Conservation (phyloP, 371 early-diverging fungal genomes). For the Coemansia sp. region DNA sequence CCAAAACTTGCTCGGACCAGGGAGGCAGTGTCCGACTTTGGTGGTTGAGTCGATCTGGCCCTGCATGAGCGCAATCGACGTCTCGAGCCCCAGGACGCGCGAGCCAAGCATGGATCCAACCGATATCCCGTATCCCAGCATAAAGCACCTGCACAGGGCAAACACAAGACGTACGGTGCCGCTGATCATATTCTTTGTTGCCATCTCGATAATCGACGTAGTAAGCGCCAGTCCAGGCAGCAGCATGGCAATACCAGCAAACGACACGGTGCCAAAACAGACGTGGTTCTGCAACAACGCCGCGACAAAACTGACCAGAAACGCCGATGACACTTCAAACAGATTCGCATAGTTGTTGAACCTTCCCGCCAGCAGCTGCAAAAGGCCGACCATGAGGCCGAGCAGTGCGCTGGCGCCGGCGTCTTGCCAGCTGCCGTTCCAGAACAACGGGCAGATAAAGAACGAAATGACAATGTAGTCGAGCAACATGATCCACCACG, state of each 20-base stretch:
- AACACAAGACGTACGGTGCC: slow-evolving; percentile 81
- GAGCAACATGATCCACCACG: slow-evolving; percentile 48
- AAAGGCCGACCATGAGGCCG: slow-evolving; percentile 59
- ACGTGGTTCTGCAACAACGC: slow-evolving; percentile 55
- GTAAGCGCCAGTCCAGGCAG: slow-evolving; percentile 76
- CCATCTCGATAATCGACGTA: slow-evolving; percentile 76
- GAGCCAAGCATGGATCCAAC: slow-evolving; percentile 61
- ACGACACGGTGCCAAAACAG: slow-evolving; percentile 61
- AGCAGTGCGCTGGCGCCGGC: slow-evolving; percentile 62
- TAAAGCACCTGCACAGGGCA: slow-evolving; percentile 70
- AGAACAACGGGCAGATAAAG: slow-evolving; percentile 63
- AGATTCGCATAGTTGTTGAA: slow-evolving; percentile 64
- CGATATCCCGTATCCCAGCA: slow-evolving; percentile 74
- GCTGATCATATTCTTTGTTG: slow-evolving; percentile 79
- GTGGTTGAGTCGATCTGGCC: slow-evolving; percentile 21
- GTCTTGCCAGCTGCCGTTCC: slow-evolving; percentile 65
- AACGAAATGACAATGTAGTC: slow-evolving; percentile 55
- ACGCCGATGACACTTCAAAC: slow-evolving; percentile 64
- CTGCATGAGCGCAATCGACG: slow-evolving; percentile 39
- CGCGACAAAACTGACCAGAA: slow-evolving; percentile 63
- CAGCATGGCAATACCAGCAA: slow-evolving; percentile 66
- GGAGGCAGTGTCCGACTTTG: slow-evolving; percentile 32
- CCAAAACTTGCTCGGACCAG: slow-evolving; percentile 37
- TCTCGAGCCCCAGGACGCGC: slow-evolving; percentile 31
- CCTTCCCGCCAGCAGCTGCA: slow-evolving; percentile 64